Evolutionary conservation across 225 moss, liverwort and hornwort species (phyloP).

Genomic region (Climacium dendroides): DNA sequence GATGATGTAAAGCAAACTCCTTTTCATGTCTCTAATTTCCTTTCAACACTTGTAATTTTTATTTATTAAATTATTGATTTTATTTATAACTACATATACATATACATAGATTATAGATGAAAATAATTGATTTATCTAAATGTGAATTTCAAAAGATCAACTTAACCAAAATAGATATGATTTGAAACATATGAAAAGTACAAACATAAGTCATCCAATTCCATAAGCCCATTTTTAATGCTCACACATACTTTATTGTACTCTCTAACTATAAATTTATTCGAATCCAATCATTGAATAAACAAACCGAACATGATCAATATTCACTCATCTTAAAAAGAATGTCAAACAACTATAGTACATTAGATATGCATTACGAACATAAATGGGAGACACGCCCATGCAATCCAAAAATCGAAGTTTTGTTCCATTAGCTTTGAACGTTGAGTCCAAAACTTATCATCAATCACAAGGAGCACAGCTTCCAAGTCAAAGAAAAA

Average conservation of each 20-base stretch:
- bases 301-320: not conserved
- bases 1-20: rapidly evolving
- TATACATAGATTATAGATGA: not conserved
- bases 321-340: not conserved
- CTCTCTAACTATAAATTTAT: rapidly evolving
- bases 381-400: not conserved
- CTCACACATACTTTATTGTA: not conserved
- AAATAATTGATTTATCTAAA: not conserved
- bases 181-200: not conserved
- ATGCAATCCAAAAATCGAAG: not conserved
- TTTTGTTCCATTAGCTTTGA: not conserved
- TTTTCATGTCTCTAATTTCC: not conserved
- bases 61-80: no score
- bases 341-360: not conserved
- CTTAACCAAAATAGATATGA: not conserved
- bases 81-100: not conserved
- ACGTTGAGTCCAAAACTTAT: not conserved
- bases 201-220: not conserved
- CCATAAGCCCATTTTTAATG: not conserved
- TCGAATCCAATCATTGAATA: not conserved
- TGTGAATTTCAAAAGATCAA: not conserved
- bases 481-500: not conserved
- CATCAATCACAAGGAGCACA: not conserved
- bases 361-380: not conserved
- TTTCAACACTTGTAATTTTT: not conserved